Base-by-base conservation (phyloP, 176 grass and related monocot genomes). In the Tillandsia leiboldiana region DNA sequence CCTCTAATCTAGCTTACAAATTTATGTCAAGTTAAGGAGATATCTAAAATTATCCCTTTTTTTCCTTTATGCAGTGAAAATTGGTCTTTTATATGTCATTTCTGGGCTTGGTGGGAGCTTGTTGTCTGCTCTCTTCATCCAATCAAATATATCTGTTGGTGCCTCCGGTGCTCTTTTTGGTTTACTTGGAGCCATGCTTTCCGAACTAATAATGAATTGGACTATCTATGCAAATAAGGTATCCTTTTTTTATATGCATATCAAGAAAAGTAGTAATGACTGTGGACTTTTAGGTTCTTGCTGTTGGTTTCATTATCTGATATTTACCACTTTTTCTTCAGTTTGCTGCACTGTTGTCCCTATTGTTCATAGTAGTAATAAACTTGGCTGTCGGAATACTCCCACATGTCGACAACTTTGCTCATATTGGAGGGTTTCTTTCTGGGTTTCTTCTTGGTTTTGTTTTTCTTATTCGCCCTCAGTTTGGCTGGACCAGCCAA, bases 201-300 rank as follows among this genome's bases (percentile, higher is more conserved):
- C 93, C 29, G 93, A 96, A 33, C 88, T 96, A 23, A 76, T 96
- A 53, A 96, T 73, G 13, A 96, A 96, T 76, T 96, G 93, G 93
- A 72, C 93, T 14, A 87, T 96, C 58, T 96, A 96, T 54, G 86
- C 74, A 74, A 96, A 96, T 67, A 92, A 96, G 86, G 91, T 96
- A 7, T 51, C 33, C 50, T 26, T 70, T 49, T 70, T 24, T 58
- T 18, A 2, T 26, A 12, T 70, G 2, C 49, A n/a, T 69, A 17
- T 49, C 62, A 10, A 71, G 47, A 50, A 13, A 66, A 59, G 15
- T 69, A 59, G 29, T 51, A 49, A 17, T 6, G 29, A n/a, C 26
- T 70, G 78, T 62, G 17, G 14, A 23, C 66, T 63, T 59, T 8
- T 14, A 18, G 51, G 14, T 4, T 68, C 18, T 12, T 47, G 7